phyloP scores from a whole-genome alignment of 2,329 filamentous ascomycete species.

The Fusarium succisae region DNA sequence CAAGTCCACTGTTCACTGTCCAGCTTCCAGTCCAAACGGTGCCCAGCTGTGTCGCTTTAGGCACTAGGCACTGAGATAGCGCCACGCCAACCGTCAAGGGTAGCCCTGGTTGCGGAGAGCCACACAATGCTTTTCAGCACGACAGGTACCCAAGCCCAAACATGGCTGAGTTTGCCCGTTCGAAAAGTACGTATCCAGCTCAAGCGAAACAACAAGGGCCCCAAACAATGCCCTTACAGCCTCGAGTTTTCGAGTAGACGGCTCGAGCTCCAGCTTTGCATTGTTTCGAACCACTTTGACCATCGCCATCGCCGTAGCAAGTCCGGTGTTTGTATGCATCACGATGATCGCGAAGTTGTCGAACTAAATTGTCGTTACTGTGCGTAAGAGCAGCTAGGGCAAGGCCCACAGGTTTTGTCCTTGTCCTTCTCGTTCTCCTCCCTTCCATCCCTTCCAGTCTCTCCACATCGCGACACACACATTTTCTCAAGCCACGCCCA shows the following conservation, averaged over 20 bases:
- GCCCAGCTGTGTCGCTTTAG: slow-evolving; percentile 28
- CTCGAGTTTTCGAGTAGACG: slow-evolving; percentile 9
- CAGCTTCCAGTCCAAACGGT: slow-evolving; percentile 29
- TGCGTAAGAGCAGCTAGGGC: slow-evolving; percentile 37
- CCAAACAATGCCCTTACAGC: slow-evolving; percentile 15
- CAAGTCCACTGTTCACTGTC: slow-evolving; percentile 19
- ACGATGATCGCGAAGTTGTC: slow-evolving; percentile 17
- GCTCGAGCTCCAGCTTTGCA: slow-evolving; percentile 1
- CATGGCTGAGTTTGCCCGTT: slow-evolving; percentile 31
- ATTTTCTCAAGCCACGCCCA: slow-evolving; percentile 36
- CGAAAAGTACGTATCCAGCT: slow-evolving; percentile 30
- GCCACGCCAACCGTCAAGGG: slow-evolving; percentile 38
- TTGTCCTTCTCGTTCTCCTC: slow-evolving; percentile 43
- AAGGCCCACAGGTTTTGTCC: slow-evolving; percentile 37
- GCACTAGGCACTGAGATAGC: slow-evolving; percentile 33
- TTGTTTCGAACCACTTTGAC: slow-evolving; percentile 24
- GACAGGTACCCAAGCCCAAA: slow-evolving; percentile 32
- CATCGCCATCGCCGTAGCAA: slow-evolving; percentile 22
- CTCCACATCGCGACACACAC: slow-evolving; percentile 41
- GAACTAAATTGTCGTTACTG: slow-evolving; percentile 31
- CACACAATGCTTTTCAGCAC: slow-evolving; percentile 39
- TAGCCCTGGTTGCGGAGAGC: slow-evolving; percentile 34
- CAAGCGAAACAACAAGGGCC: slow-evolving; percentile 10
- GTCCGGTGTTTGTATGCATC: slow-evolving; percentile 10
- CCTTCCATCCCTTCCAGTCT: slow-evolving; percentile 38